These are phyloP conservation scores for Auricularia sp. DNA, from an alignment of 768 basidiomycete species.

Conservation along the genomic window DNA sequence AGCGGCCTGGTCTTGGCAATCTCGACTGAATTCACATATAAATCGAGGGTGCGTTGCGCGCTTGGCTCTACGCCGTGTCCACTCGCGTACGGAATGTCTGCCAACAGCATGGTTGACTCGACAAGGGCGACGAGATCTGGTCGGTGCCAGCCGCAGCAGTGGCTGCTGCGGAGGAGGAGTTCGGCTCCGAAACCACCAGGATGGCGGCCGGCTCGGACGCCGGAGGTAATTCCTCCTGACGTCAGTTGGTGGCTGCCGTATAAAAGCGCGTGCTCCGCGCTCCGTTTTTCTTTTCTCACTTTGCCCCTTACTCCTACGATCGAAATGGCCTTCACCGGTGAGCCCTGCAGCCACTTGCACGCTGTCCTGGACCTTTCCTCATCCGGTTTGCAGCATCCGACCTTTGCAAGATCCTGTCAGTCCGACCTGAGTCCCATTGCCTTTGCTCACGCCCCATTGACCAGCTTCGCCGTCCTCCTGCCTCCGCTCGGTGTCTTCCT, in stretches of 20 bases:
- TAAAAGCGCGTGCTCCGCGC: not conserved
- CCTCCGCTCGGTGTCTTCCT: constrained; percentile 85
- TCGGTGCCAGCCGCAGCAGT: no score
- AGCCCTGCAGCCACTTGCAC: not conserved
- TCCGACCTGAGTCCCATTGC: constrained; percentile 62
- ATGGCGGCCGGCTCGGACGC: no score
- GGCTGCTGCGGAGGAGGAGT: no score
- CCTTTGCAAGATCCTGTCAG: constrained; percentile 17
- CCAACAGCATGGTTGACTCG: not conserved
- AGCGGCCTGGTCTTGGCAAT: constrained; percentile 24
- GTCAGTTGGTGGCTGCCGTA: not conserved
- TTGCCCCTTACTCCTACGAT: constrained; percentile 7
- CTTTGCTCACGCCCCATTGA: constrained; percentile 32
- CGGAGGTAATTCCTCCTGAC: not conserved
- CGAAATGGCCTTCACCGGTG: constrained; percentile 58
- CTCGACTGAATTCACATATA: not conserved
- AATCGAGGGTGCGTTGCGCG: not conserved
- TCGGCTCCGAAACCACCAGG: no score
- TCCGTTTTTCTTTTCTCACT: not conserved
- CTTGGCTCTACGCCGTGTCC: not conserved
- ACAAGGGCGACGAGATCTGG: not conserved
- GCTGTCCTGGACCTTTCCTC: not conserved
- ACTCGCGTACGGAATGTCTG: not conserved
- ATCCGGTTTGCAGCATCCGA: not conserved
- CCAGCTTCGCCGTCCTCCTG: constrained; percentile 56